phyloP scores from a whole-genome alignment of 306 rosid genomes.

The Myrica gale region DNA sequence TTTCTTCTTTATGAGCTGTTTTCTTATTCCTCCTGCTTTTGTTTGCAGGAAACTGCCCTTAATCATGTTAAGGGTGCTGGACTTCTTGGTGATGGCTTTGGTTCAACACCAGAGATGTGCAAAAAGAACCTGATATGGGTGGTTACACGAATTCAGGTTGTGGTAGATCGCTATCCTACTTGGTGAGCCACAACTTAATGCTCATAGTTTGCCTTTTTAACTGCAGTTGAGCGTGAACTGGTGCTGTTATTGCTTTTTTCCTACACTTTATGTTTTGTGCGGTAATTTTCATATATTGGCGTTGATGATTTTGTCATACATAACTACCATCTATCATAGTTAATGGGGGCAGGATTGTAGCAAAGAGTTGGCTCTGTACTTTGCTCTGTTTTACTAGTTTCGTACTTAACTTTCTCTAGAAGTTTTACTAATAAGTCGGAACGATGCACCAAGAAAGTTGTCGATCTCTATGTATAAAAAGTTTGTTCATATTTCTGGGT shows the following conservation, averaged over 20 bases:
- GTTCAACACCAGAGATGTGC: conserved; percentile 96
- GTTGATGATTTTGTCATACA: conserved; percentile 5
- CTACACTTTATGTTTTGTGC: conserved; percentile 2
- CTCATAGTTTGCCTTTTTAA: not conserved
- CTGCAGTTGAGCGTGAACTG: not conserved
- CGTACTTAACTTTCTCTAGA: not conserved
- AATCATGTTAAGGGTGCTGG: conserved; percentile 95
- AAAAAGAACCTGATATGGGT: conserved; percentile 97
- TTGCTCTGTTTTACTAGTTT: not conserved
- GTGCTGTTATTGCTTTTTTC: not conserved
- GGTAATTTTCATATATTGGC: not conserved
- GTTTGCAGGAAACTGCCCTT: conserved; percentile 87
- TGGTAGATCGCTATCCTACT: conserved; percentile 90
- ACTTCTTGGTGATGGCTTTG: conserved; percentile 93
- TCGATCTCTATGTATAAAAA: not conserved
- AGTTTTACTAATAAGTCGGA: not conserved
- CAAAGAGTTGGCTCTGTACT: not conserved
- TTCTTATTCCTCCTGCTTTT: conserved; percentile 25
- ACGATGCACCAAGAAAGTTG: conserved; percentile 8
- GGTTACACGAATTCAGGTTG: conserved; percentile 92
- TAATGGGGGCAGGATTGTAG: not conserved
- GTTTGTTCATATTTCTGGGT: not conserved
- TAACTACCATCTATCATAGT: not conserved
- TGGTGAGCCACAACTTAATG: conserved; percentile 55
- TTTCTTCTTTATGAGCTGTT: not conserved